Evolutionary conservation across 805 yeast species (phyloP), one percentile per base, ranked within the genome.

Genomic region (Ogataea nonfermentans): DNA sequence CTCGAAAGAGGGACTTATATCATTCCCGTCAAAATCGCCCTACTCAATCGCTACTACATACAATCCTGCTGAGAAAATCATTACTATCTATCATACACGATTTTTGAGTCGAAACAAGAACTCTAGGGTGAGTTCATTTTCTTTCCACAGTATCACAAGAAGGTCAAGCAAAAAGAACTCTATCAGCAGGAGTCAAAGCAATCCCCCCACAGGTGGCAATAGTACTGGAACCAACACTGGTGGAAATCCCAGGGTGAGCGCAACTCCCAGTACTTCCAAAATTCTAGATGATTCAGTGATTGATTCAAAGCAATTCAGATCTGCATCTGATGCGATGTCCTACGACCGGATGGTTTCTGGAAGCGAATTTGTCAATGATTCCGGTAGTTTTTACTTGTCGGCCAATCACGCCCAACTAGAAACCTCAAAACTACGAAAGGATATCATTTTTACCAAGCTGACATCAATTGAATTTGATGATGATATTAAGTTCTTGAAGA

Each of bases 361-460:
- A 47, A 55, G 53, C 12, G 67, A 63, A 16, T 37, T 45, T 6
- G 49, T 46, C n/a, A 46, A 57, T 2, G 66, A 63, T 17, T 41
- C 59, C 6, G 53, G 44, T 15, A 36, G 50, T 12, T 44, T 31
- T 57, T 37, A 52, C 54, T 16, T 48, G 6, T 53, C 56, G 6
- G 33, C 40, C 4, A 29, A 33, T 9, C 41, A 39, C 13, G 33
- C 42, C 19, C 40, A 46, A 8, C 13, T 46, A 4, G 78, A 69
- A 24, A 46, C 60, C 5, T 56, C 65, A 5, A 48, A 57, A 4
- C 57, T 76, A 15, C 64, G 78, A 27, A 85, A 83, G 49, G 95
- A 87, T 56, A 71, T 82, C 52, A 79, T 82, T n/a, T 63, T 86
- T 44, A 78, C 89, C 0, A 76, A 73, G 52, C 59, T 84, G 2